Base-by-base conservation (phyloP, 1,284 basidiomycete species). In the Xerocomus amazonicus region DNA sequence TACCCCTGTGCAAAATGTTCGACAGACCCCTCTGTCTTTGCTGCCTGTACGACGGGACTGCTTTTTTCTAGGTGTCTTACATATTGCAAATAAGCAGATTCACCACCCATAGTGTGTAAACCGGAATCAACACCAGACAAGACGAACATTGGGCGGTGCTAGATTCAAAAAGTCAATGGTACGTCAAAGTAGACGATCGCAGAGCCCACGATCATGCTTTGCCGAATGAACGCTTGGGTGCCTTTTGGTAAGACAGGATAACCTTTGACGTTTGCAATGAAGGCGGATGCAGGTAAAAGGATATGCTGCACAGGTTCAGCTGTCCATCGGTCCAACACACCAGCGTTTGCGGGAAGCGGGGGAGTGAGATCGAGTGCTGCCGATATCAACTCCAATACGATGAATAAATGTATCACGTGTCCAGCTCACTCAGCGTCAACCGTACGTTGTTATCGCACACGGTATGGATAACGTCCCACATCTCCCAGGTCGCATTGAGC, bases 241-340 rank as follows among this genome's bases (percentile, higher is more conserved):
- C 84, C 84, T 72, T 98, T 99, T 16, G 90, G 90, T 13, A 99
- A 78, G 1, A 99, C 97, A 0, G 97, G 97, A 67, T 97, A 99
- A 4, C 94, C 96, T 70, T 97, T 97, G 31, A 87, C 83, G 68
- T 99, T 99, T 10, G 93, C 86, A 56, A 99, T 94, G 69, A 98
- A 99, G 9, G 90, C 81, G 4, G 85, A 83, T 2, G 92, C 85
- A 3, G 97, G 95, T 1, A 99, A 74, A 71, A 91, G 92, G 49
- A 99, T 78, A 62, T 92, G 81, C 42, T 84, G 80, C 6, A 96
- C 84, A 1, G 94, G 90, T 69, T 99, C 97, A 9, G 96, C 90
- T 3, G 84, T 79, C 97, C 97, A 99, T 62, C 95, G 83, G 49
- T 78, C 77, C 43, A 92, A 71, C 16, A 87, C 83, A 2, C 80